Conservation (phyloP, 768 basidiomycete genomes). For the Termitomyces sp. region DNA sequence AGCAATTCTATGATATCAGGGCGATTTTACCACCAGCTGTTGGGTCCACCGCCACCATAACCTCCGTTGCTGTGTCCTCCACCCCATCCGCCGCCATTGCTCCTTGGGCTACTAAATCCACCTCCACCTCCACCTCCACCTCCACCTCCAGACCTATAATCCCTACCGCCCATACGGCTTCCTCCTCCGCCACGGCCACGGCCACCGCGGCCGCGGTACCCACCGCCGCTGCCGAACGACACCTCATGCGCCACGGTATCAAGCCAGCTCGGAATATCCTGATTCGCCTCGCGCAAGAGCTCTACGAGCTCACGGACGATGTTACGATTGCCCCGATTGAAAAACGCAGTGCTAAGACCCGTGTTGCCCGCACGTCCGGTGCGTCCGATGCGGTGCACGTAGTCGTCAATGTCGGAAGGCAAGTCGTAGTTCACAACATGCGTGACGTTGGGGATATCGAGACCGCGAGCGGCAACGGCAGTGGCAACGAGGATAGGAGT, state of each 20-base stretch:
- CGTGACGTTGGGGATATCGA: slow-evolving; percentile 98
- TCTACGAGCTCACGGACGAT: slow-evolving; percentile 91
- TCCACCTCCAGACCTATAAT: slow-evolving; percentile 37
- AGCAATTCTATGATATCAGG: background rate
- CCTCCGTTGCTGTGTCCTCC: slow-evolving; percentile 20
- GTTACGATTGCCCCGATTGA: slow-evolving; percentile 89
- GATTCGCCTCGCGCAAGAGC: slow-evolving; percentile 92
- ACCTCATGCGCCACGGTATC: slow-evolving; percentile 81
- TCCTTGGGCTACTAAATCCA: slow-evolving; percentile 19
- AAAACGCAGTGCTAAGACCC: slow-evolving; percentile 93
- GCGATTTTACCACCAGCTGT: slow-evolving; percentile 39
- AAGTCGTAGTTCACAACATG: slow-evolving; percentile 99
- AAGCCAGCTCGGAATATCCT: slow-evolving; percentile 90
- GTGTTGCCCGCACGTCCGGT: slow-evolving; percentile 99
- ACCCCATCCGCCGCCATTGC: slow-evolving; percentile 25
- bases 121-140: slow-evolving; percentile 17
- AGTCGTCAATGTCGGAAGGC: slow-evolving; percentile 97
- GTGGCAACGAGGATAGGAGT: slow-evolving; percentile 98
- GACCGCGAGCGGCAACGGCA: slow-evolving; percentile 96
- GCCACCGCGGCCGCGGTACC: slow-evolving; percentile 47
- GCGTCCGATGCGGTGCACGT: slow-evolving; percentile 97
- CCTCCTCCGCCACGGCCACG: slow-evolving; percentile 53
- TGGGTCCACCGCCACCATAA: slow-evolving; percentile 23
- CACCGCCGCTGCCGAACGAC: slow-evolving; percentile 58
- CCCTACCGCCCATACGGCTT: slow-evolving; percentile 40